These are phyloP conservation scores for Eragrostis nindensis DNA, from an alignment of 176 grass and related monocot genomes.

Conservation along the genomic window DNA sequence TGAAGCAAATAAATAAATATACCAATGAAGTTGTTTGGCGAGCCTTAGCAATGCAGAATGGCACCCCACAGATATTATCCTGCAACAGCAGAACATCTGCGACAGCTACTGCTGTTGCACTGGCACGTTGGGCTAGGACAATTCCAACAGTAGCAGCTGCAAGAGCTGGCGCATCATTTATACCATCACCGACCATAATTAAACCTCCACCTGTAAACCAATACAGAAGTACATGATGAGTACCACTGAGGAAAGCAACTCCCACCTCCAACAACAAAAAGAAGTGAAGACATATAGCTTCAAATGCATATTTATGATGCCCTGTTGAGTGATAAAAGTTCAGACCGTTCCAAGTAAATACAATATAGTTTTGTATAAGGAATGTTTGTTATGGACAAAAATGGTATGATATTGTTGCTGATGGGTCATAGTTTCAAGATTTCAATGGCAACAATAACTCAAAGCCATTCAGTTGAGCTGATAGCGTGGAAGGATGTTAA, in stretches of 20 bases:
- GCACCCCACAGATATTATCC: constrained; percentile 86
- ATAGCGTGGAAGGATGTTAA: neutral
- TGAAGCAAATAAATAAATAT: constrained; percentile 11
- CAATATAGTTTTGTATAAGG: neutral
- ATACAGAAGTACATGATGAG: constrained; percentile 26
- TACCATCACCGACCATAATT: constrained; percentile 99
- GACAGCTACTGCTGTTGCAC: constrained; percentile 90
- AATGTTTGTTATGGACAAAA: constrained; percentile 19
- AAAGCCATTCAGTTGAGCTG: neutral
- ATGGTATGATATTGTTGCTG: neutral
- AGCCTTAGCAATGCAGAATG: constrained; percentile 95
- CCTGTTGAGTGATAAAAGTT: neutral
- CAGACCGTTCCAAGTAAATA: neutral
- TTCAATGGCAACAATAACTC: neutral
- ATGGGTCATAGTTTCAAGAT: neutral
- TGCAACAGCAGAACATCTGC: constrained; percentile 89
- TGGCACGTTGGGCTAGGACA: constrained; percentile 89
- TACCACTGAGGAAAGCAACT: neutral
- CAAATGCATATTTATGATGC: neutral
- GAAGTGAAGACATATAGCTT: constrained; percentile 3
- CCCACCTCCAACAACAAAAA: neutral
- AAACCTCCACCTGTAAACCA: constrained; percentile 72
- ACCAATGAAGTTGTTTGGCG: constrained; percentile 95
- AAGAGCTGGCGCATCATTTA: constrained; percentile 97
- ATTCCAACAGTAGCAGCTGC: constrained; percentile 95